Conservation (phyloP, 768 basidiomycete genomes). For the Mycena capillaripes region DNA sequence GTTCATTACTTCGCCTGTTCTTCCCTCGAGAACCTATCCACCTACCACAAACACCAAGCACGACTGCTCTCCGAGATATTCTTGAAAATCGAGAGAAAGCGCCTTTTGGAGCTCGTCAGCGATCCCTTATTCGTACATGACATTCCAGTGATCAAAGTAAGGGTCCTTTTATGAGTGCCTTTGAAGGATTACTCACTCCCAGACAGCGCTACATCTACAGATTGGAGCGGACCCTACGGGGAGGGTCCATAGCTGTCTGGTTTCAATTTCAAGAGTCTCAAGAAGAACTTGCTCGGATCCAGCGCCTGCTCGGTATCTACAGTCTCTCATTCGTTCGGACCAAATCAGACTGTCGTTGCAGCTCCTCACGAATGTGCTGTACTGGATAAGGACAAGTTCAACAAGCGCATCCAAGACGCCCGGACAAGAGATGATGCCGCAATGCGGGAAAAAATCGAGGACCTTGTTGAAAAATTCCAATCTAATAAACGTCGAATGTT, state of each 20-base stretch:
- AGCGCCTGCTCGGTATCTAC: slow-evolving; percentile 1
- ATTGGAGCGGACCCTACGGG: slow-evolving; percentile 7
- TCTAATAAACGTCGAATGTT: neutral
- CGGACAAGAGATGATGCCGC: neutral
- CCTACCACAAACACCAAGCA: slow-evolving; percentile 21
- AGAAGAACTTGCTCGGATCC: slow-evolving; percentile 14
- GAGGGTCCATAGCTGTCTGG: slow-evolving; percentile 8
- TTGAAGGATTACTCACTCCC: neutral
- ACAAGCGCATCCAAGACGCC: neutral
- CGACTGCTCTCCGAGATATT: slow-evolving; percentile 10
- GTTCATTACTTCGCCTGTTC: neutral
- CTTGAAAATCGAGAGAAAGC: neutral
- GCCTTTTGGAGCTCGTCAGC: neutral
- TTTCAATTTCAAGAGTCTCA: slow-evolving; percentile 2
- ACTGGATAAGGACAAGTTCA: neutral
- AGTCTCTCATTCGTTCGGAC: neutral
- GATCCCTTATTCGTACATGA: neutral
- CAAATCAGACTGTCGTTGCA: neutral
- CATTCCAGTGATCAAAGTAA: neutral
- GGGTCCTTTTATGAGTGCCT: neutral
- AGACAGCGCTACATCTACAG: slow-evolving; percentile 3
- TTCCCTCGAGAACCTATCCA: slow-evolving; percentile 1
- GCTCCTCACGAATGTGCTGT: neutral
- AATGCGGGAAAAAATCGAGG: neutral
- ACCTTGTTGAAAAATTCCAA: slow-evolving; percentile 1